Evolutionary conservation across 2,329 filamentous ascomycete genomes (phyloP).

Genomic region (Pseudogymnoascus sp.): DNA sequence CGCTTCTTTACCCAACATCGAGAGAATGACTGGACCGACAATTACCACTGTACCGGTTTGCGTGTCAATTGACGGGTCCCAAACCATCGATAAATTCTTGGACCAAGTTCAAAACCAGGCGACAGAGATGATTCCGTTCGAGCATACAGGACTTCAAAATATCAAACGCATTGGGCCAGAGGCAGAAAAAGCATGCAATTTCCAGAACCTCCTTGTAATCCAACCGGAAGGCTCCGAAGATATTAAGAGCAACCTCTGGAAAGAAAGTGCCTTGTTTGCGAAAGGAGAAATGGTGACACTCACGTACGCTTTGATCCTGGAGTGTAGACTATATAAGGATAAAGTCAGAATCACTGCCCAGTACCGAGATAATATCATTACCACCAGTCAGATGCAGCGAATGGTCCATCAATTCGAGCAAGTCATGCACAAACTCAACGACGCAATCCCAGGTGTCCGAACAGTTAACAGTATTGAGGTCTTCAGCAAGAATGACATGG

Average conservation of each 20-base stretch:
- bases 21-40: constrained; percentile 36
- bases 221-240: constrained; percentile 14
- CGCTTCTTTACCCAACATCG: constrained; percentile 31
- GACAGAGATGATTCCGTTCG: constrained; percentile 42
- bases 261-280: neutral
- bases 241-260: neutral
- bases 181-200: constrained; percentile 15
- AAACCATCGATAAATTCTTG: constrained; percentile 2
- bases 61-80: constrained; percentile 9
- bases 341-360: neutral
- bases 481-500: constrained; percentile 28
- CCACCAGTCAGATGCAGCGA: neutral
- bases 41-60: constrained; percentile 37
- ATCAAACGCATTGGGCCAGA: constrained; percentile 17
- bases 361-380: neutral
- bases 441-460: constrained; percentile 29
- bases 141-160: constrained; percentile 34
- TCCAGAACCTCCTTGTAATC: constrained; percentile 20
- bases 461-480: constrained; percentile 32
- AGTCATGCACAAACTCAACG: neutral
- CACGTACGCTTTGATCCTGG: constrained; percentile 10
- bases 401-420: neutral
- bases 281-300: neutral
- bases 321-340: neutral
- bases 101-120: constrained; percentile 25